These are phyloP conservation scores for Pharnaceum exiguum DNA, from an alignment of 148 eudicot species.

Conservation along the genomic window DNA sequence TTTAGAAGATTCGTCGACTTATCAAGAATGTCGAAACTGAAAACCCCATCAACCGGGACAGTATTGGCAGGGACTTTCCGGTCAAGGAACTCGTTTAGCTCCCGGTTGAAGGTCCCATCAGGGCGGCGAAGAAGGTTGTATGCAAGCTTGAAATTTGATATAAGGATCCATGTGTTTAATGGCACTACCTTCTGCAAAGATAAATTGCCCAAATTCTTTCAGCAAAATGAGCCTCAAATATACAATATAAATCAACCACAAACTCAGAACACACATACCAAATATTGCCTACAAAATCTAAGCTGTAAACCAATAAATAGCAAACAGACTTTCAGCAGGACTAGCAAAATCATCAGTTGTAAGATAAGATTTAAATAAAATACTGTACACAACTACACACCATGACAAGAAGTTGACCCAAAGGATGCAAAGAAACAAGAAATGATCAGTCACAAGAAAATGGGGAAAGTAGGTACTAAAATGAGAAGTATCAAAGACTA, in stretches of 20 bases:
- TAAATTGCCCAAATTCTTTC: too few relatives aligned
- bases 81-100: constrained; percentile 62
- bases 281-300: not conserved
- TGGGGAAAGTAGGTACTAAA: not conserved
- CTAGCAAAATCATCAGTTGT: not conserved
- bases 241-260: not conserved
- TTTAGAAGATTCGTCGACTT: constrained; percentile 46
- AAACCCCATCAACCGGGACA: constrained; percentile 60
- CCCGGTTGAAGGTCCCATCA: constrained; percentile 78
- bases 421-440: constrained; percentile 18
- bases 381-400: too few relatives aligned
- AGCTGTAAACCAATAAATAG: not conserved
- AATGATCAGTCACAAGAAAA: constrained; percentile 1
- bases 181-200: constrained; percentile 63
- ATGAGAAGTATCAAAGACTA: not conserved
- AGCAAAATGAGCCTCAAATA: too few relatives aligned
- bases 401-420: not conserved
- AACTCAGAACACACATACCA: not conserved
- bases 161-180: constrained; percentile 74
- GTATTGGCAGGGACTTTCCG: constrained; percentile 65
- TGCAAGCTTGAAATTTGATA: constrained; percentile 77
- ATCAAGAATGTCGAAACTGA: constrained; percentile 61
- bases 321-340: not conserved
- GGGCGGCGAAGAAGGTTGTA: constrained; percentile 68
- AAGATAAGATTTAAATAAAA: not conserved